Evolutionary conservation across 257 asterid species (phyloP), one percentile per base, ranked within the genome.

Genomic region (Plectranthus barbatus): DNA sequence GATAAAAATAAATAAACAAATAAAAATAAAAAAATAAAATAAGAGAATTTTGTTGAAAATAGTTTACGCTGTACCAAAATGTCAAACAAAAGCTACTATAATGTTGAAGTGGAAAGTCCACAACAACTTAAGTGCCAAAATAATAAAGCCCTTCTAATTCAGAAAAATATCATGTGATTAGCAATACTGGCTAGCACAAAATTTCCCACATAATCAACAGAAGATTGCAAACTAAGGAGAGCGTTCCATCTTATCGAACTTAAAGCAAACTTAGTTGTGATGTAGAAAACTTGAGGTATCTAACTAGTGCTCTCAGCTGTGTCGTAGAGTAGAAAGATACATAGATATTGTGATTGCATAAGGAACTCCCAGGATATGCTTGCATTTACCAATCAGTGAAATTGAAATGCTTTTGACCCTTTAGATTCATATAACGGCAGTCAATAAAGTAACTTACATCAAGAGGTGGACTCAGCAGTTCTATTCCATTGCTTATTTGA

Each of bases 401-500:
- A 26, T 4, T n/a, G 34, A 34, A 64, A 47, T 34, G 15, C 26
- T 44, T 58, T 34, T 54, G n/a, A n/a, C n/a, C 74, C 62, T 19
- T 55, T 26, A 64, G 55, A 31, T n/a, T n/a, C n/a, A n/a, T 20
- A 67, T 21, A 72, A 17, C 23, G 14, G 36, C 29, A 45, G 58
- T 45, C n/a, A 53, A 72, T 14, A 68, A 13, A 65, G 64, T 34
- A 33, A 64, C 96, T 79, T 74, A 92, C 99, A 74, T 89, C 90
- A 64, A 81, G 75, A 68, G 95, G 94, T 50, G 99, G 99, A 77
- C 80, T 90, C 57, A 83, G 70, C 68, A 82, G 58, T 76, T 93
- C 99, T 47, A 84, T 83, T 37, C 95, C 99, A 45, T 78, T 87
- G 79, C 50, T 83, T 67, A 90, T 83, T 78, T 84, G 88, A 72